Percentiles rank a stretch among this genome's conserved stretches.
These are phyloP conservation scores for Uronychia binucleata DNA, from an alignment of 73 alveolate genomes.

Conservation along the genomic window DNA sequence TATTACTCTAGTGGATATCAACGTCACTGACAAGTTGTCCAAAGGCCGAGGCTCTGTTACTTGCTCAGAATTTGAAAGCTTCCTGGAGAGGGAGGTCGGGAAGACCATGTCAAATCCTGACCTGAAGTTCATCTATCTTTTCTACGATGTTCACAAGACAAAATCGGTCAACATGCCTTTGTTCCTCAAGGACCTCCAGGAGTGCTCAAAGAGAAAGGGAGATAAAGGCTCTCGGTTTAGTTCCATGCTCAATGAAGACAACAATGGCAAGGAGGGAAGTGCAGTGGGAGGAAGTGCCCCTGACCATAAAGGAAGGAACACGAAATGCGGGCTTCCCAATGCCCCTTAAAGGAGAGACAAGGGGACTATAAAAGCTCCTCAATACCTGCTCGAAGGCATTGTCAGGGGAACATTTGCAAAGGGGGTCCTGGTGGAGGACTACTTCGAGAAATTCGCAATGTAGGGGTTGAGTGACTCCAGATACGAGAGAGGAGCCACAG, in stretches of 20 bases:
- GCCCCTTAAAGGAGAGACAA: background rate
- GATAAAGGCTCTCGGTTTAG: background rate
- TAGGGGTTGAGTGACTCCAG: background rate
- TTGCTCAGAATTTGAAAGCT: background rate
- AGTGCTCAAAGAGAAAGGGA: background rate
- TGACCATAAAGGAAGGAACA: background rate
- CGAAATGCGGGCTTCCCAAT: background rate
- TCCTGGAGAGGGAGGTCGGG: slow-evolving; percentile 1
- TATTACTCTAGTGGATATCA: background rate
- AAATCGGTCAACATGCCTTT: no score
- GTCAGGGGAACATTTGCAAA: background rate
- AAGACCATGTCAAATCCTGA: background rate
- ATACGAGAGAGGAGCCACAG: background rate
- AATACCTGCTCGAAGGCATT: background rate
- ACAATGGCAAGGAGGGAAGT: background rate
- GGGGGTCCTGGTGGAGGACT: background rate
- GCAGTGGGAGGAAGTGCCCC: background rate
- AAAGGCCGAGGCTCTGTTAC: background rate
- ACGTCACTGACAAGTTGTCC: background rate
- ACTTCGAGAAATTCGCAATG: background rate
- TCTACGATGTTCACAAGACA: background rate
- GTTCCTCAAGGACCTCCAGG: background rate
- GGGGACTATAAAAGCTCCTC: background rate
- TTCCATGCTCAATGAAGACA: background rate
- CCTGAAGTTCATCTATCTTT: background rate